A percentile compares a stretch with the other conserved stretches of the same genome.
Evolutionary conservation across 2,329 filamentous ascomycete genomes (phyloP).

Genomic region (Hymenoscyphus salicellus): DNA sequence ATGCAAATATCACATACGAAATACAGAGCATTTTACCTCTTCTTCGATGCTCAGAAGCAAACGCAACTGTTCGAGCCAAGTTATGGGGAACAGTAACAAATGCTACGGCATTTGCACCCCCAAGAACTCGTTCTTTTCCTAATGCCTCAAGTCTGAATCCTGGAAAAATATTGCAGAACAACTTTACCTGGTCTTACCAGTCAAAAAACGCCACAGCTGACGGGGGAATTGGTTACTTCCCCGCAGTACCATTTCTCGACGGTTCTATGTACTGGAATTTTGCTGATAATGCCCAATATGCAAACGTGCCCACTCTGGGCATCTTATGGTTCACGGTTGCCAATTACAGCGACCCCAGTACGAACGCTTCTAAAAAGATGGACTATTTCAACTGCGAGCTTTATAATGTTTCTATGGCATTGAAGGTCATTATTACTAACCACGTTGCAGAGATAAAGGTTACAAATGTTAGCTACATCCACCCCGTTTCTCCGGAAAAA

Average conservation of each 20-base stretch:
- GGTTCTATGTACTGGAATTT: background rate
- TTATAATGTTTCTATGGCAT: background rate
- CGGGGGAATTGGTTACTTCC: background rate
- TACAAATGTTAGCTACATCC: background rate
- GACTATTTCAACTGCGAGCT: background rate
- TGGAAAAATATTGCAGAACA: background rate
- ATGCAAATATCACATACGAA: background rate
- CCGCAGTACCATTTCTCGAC: background rate
- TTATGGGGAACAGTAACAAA: background rate
- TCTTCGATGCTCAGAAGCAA: background rate
- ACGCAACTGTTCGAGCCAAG: background rate
- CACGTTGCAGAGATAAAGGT: background rate
- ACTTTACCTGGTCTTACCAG: background rate
- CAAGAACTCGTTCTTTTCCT: background rate
- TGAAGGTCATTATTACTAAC: background rate
- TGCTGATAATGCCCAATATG: background rate
- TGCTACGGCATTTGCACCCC: background rate
- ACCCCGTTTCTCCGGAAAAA: background rate
- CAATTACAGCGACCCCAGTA: background rate
- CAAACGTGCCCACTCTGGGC: background rate
- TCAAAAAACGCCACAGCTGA: no score
- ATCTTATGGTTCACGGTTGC: background rate
- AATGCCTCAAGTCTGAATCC: background rate
- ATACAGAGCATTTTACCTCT: background rate
- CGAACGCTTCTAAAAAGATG: background rate